phyloP scores from a whole-genome alignment of 2,329 filamentous ascomycete species.

The Aspergillus ruber region DNA sequence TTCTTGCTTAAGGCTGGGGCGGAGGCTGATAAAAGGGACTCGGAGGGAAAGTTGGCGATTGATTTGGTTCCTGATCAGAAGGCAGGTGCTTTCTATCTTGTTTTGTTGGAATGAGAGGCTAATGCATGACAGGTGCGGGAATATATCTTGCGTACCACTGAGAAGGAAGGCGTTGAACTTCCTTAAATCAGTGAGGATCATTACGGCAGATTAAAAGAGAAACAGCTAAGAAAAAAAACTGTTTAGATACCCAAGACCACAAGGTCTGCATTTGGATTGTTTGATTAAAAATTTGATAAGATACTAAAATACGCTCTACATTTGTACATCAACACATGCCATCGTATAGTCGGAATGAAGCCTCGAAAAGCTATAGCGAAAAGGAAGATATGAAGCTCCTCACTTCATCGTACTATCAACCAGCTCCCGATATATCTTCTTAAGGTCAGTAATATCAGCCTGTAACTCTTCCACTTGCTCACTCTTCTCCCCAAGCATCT shows the following conservation, averaged over 20 bases:
- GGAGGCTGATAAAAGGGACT: slow-evolving; percentile 70
- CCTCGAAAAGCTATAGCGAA: neutral
- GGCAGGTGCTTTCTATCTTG: slow-evolving; percentile 41
- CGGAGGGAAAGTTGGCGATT: slow-evolving; percentile 64
- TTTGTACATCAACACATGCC: slow-evolving; percentile 1
- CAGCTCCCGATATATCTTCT: slow-evolving; percentile 91
- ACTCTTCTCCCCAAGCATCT: slow-evolving; percentile 95
- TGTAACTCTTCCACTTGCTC: slow-evolving; percentile 86
- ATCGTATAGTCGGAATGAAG: neutral
- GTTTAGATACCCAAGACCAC: slow-evolving; percentile 4
- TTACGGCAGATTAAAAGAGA: neutral
- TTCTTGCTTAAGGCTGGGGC: slow-evolving; percentile 77
- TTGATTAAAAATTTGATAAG: neutral
- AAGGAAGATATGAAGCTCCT: slow-evolving; percentile 11
- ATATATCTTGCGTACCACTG: slow-evolving; percentile 71
- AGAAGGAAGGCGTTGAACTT: slow-evolving; percentile 76
- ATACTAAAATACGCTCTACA: neutral
- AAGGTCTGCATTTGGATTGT: neutral
- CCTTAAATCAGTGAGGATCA: slow-evolving; percentile 10
- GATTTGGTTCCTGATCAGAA: slow-evolving; percentile 82
- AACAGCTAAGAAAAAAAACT: neutral
- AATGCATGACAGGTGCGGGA: slow-evolving; percentile 53
- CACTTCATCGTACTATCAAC: slow-evolving; percentile 75
- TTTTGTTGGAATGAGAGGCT: neutral
- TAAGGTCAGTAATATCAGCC: slow-evolving; percentile 85